phyloP scores from a whole-genome alignment of 345 rosid genomes.

The Bruguiera sexangula region DNA sequence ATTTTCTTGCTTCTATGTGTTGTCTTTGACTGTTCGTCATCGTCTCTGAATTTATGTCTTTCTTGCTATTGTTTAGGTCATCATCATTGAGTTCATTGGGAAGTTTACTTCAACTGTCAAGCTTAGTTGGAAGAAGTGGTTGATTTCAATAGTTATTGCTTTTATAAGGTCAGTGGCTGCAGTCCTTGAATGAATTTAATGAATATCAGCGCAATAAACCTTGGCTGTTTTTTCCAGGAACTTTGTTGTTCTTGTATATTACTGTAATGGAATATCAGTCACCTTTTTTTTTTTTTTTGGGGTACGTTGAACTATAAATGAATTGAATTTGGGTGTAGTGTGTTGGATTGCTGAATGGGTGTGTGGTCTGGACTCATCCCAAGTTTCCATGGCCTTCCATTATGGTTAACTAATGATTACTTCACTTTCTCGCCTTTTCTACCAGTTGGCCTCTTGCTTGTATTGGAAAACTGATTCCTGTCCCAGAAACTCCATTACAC shows the following conservation, averaged over 20 bases:
- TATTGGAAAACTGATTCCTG: conserved; percentile 28
- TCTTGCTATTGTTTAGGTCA: conserved; percentile 9
- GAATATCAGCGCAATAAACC: not conserved
- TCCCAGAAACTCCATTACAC: conserved; percentile 26
- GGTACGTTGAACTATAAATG: no score
- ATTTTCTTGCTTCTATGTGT: not conserved
- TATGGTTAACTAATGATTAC: not conserved
- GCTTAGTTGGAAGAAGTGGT: conserved; percentile 52
- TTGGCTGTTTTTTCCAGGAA: not conserved
- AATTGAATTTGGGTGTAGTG: no score
- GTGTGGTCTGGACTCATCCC: not conserved
- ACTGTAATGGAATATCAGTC: not conserved
- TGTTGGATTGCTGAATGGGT: no score
- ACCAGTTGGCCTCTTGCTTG: conserved; percentile 34
- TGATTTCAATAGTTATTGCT: conserved; percentile 21
- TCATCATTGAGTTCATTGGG: conserved; percentile 67
- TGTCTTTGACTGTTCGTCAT: not conserved
- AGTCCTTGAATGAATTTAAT: not conserved
- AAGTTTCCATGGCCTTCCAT: not conserved
- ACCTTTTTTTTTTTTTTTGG: no score
- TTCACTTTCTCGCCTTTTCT: not conserved
- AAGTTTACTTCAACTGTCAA: conserved; percentile 63
- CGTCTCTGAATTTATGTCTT: not conserved
- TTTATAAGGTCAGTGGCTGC: conserved; percentile 16
- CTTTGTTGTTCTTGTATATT: not conserved